These are phyloP conservation scores for Pythium insidiosum DNA, from an alignment of 352 stramenopile species.

Conservation along the genomic window DNA sequence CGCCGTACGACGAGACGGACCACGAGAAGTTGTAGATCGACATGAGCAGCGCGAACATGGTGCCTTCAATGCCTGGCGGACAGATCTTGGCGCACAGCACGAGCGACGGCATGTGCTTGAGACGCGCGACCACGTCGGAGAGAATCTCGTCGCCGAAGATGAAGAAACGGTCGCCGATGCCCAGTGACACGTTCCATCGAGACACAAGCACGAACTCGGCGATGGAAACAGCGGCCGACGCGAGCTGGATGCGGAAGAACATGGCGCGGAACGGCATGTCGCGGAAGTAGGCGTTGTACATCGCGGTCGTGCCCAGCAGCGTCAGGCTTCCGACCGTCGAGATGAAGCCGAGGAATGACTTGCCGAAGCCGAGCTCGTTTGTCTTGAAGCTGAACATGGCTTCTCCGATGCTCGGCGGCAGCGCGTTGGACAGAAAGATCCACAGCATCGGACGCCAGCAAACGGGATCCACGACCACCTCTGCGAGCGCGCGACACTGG, in stretches of 20 bases:
- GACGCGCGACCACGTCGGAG: constrained; percentile 64
- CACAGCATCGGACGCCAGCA: constrained; percentile 75
- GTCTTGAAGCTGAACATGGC: constrained; percentile 86
- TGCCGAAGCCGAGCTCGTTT: constrained; percentile 59
- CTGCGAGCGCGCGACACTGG: constrained; percentile 42
- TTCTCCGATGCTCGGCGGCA: constrained; percentile 62
- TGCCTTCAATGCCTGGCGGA: constrained; percentile 93
- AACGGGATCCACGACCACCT: constrained; percentile 58
- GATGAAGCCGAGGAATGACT: constrained; percentile 74
- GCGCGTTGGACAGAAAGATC: constrained; percentile 74
- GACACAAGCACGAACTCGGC: constrained; percentile 67
- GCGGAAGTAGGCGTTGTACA: constrained; percentile 78
- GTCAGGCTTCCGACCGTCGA: constrained; percentile 68
- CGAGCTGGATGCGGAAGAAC: constrained; percentile 70
- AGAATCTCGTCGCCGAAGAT: constrained; percentile 81
- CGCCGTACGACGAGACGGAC: constrained; percentile 67
- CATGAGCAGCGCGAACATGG: constrained; percentile 92
- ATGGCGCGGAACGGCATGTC: constrained; percentile 71
- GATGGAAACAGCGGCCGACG: constrained; percentile 53
- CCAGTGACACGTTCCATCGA: constrained; percentile 49
- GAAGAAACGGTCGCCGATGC: constrained; percentile 63
- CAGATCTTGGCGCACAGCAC: constrained; percentile 95
- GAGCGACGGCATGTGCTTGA: constrained; percentile 91
- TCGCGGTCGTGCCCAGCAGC: constrained; percentile 51
- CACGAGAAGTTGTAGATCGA: constrained; percentile 84